Conservation (phyloP, 2,329 filamentous ascomycete species). For the Penicillium vulpinum region DNA sequence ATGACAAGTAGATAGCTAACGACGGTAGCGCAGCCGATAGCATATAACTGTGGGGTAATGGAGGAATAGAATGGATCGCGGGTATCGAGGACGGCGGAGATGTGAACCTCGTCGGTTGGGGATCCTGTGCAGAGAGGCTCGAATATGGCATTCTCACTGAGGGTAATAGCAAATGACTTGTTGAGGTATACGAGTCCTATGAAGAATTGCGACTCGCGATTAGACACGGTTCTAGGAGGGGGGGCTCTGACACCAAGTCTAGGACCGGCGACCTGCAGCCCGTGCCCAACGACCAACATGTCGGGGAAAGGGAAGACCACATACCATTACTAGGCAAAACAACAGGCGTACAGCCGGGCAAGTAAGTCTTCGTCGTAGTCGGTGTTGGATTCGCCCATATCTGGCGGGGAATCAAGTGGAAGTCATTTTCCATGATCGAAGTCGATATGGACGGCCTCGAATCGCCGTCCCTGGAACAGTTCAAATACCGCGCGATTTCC, state of each 20-base stretch:
- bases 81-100: conserved; percentile 63
- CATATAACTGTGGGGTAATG: conserved; percentile 88
- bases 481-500: conserved; percentile 13
- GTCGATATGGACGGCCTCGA: conserved; percentile 12
- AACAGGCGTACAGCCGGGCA: conserved; percentile 61
- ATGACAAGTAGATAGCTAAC: conserved; percentile 90
- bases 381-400: conserved; percentile 43
- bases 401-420: conserved; percentile 39
- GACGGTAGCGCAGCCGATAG: conserved; percentile 85
- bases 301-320: conserved; percentile 10
- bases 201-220: background rate
- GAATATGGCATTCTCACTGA: conserved; percentile 52
- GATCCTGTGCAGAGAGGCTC: conserved; percentile 50
- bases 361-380: conserved; percentile 37
- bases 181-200: conserved; percentile 46
- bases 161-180: conserved; percentile 43
- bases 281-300: background rate
- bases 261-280: background rate
- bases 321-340: conserved; percentile 60
- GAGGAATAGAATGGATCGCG: conserved; percentile 91
- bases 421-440: conserved; percentile 37
- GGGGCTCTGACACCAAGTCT: background rate
- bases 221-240: background rate
- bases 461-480: conserved; percentile 12
- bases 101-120: conserved; percentile 33